A percentile compares a stretch with the other conserved stretches of the same genome.
phyloP scores from a whole-genome alignment of 768 basidiomycete genomes.

The Tubosaeta sp. region DNA sequence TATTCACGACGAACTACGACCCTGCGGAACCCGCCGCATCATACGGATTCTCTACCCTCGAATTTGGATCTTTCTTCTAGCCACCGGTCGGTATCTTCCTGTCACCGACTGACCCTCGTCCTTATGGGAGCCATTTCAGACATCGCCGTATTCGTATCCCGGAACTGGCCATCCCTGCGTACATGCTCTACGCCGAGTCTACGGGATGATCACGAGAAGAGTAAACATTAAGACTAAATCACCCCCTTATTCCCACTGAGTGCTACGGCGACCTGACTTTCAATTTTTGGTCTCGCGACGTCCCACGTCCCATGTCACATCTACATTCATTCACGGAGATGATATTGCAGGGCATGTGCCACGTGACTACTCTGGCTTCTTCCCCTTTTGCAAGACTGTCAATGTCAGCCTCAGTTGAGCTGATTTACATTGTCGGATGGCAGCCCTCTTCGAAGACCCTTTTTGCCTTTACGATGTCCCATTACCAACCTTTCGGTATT shows the following conservation, averaged over 20 bases:
- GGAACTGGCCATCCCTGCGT: conserved; percentile 6
- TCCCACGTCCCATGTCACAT: background rate
- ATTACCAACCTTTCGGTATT: background rate
- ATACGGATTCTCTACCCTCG: background rate
- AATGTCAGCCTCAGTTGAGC: background rate
- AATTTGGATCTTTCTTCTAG: background rate
- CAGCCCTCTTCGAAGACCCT: background rate
- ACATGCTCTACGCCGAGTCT: background rate
- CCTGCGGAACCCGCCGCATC: conserved; percentile 1
- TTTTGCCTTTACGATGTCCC: background rate
- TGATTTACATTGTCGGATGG: background rate
- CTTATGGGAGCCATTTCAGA: background rate
- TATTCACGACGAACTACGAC: conserved; percentile 5
- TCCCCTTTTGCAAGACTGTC: background rate
- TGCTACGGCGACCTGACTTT: conserved; percentile 5
- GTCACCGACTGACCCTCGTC: background rate
- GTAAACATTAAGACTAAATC: conserved; percentile 10
- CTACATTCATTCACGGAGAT: conserved; percentile 22
- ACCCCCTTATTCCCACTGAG: conserved; percentile 20
- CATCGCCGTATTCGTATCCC: background rate
- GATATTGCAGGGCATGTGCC: conserved; percentile 10
- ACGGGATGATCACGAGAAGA: conserved; percentile 14
- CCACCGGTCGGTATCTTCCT: background rate
- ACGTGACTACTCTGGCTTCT: background rate
- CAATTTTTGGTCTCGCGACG: background rate